Evolutionary conservation across 352 stramenopile genomes (phyloP).

Genomic region (Elongisporangium prolatum): DNA sequence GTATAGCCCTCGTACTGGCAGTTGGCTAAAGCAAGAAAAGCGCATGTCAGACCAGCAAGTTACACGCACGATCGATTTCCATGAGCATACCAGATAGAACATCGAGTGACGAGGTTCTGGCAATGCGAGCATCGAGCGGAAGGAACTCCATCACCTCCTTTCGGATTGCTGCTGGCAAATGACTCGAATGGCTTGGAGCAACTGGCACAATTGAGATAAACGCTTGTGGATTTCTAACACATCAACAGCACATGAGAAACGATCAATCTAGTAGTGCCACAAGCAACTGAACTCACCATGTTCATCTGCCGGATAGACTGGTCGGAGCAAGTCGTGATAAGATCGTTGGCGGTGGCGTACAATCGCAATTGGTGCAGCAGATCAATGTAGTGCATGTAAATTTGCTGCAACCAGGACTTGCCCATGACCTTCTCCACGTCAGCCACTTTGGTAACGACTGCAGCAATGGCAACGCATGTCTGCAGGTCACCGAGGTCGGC

Average conservation of each 20-base stretch:
- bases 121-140: constrained; percentile 61
- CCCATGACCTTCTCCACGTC: constrained; percentile 82
- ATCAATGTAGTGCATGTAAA: constrained; percentile 90
- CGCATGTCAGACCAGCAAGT: constrained; percentile 2
- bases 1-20: constrained; percentile 84
- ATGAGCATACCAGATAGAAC: constrained; percentile 77
- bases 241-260: constrained; percentile 8
- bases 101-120: constrained; percentile 68
- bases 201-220: constrained; percentile 81
- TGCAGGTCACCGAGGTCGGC: constrained; percentile 84
- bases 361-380: constrained; percentile 84
- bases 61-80: constrained; percentile 4
- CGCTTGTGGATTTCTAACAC: constrained; percentile 79
- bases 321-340: constrained; percentile 83
- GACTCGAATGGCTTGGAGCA: constrained; percentile 74
- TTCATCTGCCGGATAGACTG: constrained; percentile 89
- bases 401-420: constrained; percentile 85
- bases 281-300: constrained; percentile 41
- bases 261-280: neutral
- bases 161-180: constrained; percentile 20
- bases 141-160: constrained; percentile 14
- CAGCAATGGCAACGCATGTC: constrained; percentile 70
- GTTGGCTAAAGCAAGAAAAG: constrained; percentile 39
- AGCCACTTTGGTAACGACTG: constrained; percentile 65
- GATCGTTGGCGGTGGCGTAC: constrained; percentile 81